phyloP scores from a whole-genome alignment of 176 grass and related monocot species.

The Oryza officinalis region DNA sequence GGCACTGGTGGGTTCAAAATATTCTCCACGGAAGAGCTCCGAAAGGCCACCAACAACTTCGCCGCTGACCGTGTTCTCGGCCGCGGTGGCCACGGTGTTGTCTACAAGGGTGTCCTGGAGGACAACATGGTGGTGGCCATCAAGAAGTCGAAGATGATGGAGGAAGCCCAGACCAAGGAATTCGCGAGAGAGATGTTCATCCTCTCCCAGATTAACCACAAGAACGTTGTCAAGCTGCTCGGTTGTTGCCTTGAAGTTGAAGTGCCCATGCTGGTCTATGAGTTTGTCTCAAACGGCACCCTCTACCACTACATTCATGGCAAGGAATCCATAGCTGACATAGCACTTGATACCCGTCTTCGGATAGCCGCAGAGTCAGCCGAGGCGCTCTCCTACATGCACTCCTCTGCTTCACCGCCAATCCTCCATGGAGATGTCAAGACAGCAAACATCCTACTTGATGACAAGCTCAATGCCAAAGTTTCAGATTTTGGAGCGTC shows the following conservation, averaged over 20 bases:
- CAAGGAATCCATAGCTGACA: constrained; percentile 2
- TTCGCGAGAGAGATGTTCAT: constrained; percentile 55
- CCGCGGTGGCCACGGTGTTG: constrained; percentile 36
- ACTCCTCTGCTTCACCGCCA: constrained; percentile 43
- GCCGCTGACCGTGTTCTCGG: constrained; percentile 24
- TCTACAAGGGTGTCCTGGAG: constrained; percentile 43
- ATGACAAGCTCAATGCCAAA: constrained; percentile 47
- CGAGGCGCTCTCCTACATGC: constrained; percentile 56
- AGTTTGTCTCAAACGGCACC: constrained; percentile 53
- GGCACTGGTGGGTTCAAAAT: constrained; percentile 35
- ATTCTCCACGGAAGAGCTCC: constrained; percentile 41
- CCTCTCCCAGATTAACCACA: constrained; percentile 64
- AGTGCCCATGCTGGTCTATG: constrained; percentile 58
- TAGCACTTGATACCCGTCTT: constrained; percentile 17
- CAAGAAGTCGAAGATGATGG: constrained; percentile 49
- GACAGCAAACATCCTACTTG: constrained; percentile 62
- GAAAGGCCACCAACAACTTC: constrained; percentile 43
- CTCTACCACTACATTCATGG: constrained; percentile 61
- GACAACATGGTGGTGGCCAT: constrained; percentile 32
- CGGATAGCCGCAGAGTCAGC: constrained; percentile 50
- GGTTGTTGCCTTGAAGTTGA: constrained; percentile 65
- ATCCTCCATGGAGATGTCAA: constrained; percentile 80
- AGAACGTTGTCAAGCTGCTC: constrained; percentile 47
- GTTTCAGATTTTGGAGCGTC: constrained; percentile 69
- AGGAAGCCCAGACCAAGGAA: constrained; percentile 34